These are phyloP conservation scores for Neltuma alba DNA, from an alignment of 306 rosid genomes.

Conservation along the genomic window DNA sequence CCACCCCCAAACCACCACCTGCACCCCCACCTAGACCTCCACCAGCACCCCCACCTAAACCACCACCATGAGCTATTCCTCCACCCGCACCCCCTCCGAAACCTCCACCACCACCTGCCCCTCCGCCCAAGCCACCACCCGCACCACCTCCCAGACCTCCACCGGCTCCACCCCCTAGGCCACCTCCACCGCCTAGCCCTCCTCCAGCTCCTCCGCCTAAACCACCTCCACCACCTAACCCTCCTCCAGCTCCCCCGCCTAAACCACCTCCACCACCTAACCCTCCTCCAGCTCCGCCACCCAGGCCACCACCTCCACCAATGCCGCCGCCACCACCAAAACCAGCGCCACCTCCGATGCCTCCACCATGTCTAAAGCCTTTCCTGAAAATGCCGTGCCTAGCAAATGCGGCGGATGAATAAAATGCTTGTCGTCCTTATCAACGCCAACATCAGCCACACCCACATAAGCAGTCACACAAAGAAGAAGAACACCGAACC, in stretches of 20 bases:
- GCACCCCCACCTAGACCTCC: constrained; percentile 23
- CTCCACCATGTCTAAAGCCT: constrained; percentile 39
- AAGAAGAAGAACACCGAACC: constrained; percentile 22
- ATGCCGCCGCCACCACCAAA: background rate
- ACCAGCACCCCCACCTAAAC: background rate
- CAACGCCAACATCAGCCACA: constrained; percentile 14
- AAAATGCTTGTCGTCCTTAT: constrained; percentile 48
- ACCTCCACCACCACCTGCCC: constrained; percentile 12
- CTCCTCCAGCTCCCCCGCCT: background rate
- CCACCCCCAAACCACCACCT: background rate
- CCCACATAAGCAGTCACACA: background rate
- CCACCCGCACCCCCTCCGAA: constrained; percentile 25
- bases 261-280: constrained; percentile 28
- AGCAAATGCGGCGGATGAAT: constrained; percentile 40
- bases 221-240: background rate
- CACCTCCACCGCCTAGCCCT: constrained; percentile 34
- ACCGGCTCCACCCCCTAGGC: constrained; percentile 29
- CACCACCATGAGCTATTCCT: constrained; percentile 23
- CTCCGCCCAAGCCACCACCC: constrained; percentile 11
- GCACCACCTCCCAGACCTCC: constrained; percentile 24
- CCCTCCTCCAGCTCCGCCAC: constrained; percentile 29
- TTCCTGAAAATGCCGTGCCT: constrained; percentile 23
- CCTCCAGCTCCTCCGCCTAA: background rate
- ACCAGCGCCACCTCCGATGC: constrained; percentile 29
- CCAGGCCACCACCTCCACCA: background rate